Evolutionary conservation across 805 yeast species (phyloP).

Genomic region (Brettanomyces nanus): DNA sequence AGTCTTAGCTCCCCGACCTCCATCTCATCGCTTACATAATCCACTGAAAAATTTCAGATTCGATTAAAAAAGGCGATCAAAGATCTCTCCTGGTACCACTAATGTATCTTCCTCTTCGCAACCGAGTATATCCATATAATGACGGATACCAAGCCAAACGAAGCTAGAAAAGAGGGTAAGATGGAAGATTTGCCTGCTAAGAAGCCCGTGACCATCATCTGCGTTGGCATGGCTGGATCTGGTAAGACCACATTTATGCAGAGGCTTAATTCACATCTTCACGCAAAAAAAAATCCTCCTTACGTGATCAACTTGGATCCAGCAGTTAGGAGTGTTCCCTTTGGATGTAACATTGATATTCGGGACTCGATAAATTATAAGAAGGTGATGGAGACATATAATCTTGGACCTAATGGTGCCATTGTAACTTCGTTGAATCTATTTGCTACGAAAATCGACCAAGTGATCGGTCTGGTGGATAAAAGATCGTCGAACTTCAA

Average conservation of each 20-base stretch:
- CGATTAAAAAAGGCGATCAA: no score
- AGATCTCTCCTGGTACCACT: no score
- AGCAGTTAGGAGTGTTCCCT: slow-evolving; percentile 91
- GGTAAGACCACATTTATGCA: slow-evolving; percentile 99
- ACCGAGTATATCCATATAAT: no score
- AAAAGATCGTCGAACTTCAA: slow-evolving; percentile 53
- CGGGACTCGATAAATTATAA: slow-evolving; percentile 93
- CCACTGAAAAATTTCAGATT: no score
- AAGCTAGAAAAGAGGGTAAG: no score
- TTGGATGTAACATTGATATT: slow-evolving; percentile 89
- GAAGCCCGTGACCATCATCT: slow-evolving; percentile 28
- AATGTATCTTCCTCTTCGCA: no score
- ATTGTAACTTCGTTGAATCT: slow-evolving; percentile 90
- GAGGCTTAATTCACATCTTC: slow-evolving; percentile 82
- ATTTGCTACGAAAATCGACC: slow-evolving; percentile 93
- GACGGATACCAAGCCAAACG: no score
- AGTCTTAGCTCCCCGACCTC: no score
- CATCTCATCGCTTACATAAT: no score
- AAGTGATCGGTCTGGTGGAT: slow-evolving; percentile 79
- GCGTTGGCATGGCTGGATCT: slow-evolving; percentile 49
- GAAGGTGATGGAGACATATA: slow-evolving; percentile 93
- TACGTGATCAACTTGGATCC: slow-evolving; percentile 95
- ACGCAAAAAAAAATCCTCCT: slow-evolving; percentile 64
- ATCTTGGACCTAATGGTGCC: slow-evolving; percentile 96
- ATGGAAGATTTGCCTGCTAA: neutral